phyloP scores from a whole-genome alignment of 768 basidiomycete species.

The Wakefieldia striispora region DNA sequence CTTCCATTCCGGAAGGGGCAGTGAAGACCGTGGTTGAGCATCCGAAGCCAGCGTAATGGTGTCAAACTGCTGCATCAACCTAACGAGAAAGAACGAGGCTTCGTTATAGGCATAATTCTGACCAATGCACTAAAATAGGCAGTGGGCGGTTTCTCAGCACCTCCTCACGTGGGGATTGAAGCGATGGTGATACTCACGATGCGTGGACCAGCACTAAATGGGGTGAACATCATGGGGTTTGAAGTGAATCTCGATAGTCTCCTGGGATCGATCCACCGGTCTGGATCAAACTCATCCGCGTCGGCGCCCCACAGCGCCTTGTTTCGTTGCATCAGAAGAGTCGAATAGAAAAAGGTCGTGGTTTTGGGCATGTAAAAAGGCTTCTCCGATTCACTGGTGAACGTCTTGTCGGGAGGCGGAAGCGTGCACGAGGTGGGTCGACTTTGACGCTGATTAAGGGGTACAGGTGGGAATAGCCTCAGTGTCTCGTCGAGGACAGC shows the following conservation, averaged over 20 bases:
- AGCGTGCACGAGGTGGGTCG: constrained; percentile 48
- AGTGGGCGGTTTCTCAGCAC: constrained; percentile 16
- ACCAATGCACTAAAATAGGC: constrained; percentile 53
- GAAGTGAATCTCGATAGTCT: constrained; percentile 48
- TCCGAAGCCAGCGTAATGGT: constrained; percentile 59
- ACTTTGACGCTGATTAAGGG: constrained; percentile 64
- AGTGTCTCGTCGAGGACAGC: constrained; percentile 80
- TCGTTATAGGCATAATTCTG: constrained; percentile 78
- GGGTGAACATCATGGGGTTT: constrained; percentile 68
- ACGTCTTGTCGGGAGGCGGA: constrained; percentile 52
- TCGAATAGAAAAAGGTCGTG: constrained; percentile 57
- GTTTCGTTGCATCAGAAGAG: constrained; percentile 66
- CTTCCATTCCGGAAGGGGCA: constrained; percentile 60
- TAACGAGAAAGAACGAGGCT: constrained; percentile 68
- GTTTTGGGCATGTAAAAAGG: constrained; percentile 59
- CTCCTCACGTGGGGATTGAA: constrained; percentile 1
- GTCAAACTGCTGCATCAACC: constrained; percentile 64
- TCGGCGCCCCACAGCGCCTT: constrained; percentile 70
- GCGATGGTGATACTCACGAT: constrained; percentile 34
- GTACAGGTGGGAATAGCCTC: constrained; percentile 76
- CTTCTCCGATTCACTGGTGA: constrained; percentile 30
- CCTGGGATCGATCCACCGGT: constrained; percentile 68
- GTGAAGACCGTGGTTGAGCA: constrained; percentile 57
- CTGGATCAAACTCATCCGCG: constrained; percentile 75
- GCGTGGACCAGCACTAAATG: constrained; percentile 72